Evolutionary conservation across 768 basidiomycete genomes (phyloP), one percentile per base, ranked within the genome.

Genomic region (Leccinum arenicola): DNA sequence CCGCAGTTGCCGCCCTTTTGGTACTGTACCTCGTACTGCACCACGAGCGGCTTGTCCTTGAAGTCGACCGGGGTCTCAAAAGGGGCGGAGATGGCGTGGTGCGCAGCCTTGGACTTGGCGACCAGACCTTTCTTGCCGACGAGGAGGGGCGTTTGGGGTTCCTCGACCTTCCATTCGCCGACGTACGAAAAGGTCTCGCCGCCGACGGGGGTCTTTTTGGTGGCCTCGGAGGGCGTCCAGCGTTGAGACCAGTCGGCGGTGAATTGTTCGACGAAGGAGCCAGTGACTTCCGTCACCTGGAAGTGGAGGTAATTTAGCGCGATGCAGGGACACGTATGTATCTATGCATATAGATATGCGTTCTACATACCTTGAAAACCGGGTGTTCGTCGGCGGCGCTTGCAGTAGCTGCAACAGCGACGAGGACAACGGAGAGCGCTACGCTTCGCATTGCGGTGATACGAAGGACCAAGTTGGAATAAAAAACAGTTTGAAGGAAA

Each of bases 1-100:
- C 97, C 97, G 68, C 97, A 98, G 77, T 97, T 97, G 51, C 97
- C 93, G 47, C 96, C 95, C 77, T 98, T 95, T 81, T 99, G 95
- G 75, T 97, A 95, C 78, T 98, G 96, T 79, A 97, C 97, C 74
- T 99, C 97, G 69, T 99, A 99, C 73, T 97, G 95, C 19, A 98
- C 89, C 64, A 98, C 95, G 49, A 98, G 81, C 48, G 95, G 90
- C 76, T 95, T 82, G 58, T 84, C 77, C 66, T 81, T 82, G 78
- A 95, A 92, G 80, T 89, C 86, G 68, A 98, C 78, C 55, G 92
- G 82, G 58, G 81, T 72, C 14, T 76, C 66, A 76, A 99, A 95
- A 12, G 95, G 89, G 1, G 95, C 93, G 60, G 96, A 98, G 74
- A 99, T 98, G 72, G 97, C 97, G 71, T 98, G 96, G 74, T 98